Evolutionary conservation across 2,329 filamentous ascomycete species (phyloP).

Genomic region (Aspergillus texensis): DNA sequence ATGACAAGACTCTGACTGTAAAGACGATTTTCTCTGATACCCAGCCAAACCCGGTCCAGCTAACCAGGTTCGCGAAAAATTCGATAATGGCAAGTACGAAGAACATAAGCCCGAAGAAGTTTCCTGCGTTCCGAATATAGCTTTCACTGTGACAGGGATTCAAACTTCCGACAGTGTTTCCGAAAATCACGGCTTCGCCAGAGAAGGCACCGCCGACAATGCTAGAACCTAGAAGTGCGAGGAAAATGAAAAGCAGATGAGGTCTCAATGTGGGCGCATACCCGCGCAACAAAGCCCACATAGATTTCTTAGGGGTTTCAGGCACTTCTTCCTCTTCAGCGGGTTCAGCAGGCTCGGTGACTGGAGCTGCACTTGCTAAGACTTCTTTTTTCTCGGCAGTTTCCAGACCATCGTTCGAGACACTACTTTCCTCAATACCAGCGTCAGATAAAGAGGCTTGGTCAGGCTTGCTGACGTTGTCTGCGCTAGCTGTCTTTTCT

Average conservation of each 20-base stretch:
- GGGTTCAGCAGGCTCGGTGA: constrained; percentile 18
- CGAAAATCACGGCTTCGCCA: constrained; percentile 62
- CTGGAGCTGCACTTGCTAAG: constrained; percentile 21
- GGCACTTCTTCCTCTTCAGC: constrained; percentile 28
- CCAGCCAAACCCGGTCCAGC: constrained; percentile 60
- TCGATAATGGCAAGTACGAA: constrained; percentile 64
- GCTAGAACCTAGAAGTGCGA: constrained; percentile 55
- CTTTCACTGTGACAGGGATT: constrained; percentile 55
- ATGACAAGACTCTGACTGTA: constrained; percentile 63
- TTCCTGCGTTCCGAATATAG: constrained; percentile 53
- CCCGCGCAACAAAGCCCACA: constrained; percentile 31
- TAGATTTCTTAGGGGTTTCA: constrained; percentile 29
- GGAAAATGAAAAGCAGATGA: constrained; percentile 46
- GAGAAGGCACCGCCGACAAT: constrained; percentile 62
- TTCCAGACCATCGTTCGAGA: constrained; percentile 11
- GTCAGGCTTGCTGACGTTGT: constrained; percentile 31
- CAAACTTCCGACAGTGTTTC: constrained; percentile 60
- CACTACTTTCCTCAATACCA: constrained; percentile 23
- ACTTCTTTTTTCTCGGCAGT: constrained; percentile 18
- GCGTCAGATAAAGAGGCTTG: constrained; percentile 28
- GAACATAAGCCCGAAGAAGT: constrained; percentile 61
- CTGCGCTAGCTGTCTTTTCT: constrained; percentile 52
- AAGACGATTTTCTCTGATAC: constrained; percentile 68
- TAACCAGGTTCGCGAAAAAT: constrained; percentile 63
- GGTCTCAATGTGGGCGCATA: constrained; percentile 37